Conservation (phyloP, 2,329 filamentous ascomycete species). For the Aspergillus persii region DNA sequence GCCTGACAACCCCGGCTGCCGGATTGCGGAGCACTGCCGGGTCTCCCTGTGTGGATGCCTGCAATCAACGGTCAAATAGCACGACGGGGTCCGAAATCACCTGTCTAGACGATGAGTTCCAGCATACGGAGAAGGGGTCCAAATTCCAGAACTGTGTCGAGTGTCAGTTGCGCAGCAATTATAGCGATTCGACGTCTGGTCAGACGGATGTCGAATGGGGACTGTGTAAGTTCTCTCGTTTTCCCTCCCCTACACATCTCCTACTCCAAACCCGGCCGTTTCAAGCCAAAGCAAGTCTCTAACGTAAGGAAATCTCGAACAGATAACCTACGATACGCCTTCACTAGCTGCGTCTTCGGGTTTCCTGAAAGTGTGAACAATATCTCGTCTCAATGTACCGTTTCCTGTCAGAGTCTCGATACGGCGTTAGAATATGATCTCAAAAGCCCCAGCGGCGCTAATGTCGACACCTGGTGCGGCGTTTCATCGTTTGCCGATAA, state of each 20-base stretch:
- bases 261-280: neutral
- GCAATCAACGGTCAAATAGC: conserved; percentile 30
- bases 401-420: conserved; percentile 38
- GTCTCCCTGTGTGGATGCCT: conserved; percentile 40
- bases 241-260: neutral
- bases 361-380: conserved; percentile 35
- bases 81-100: conserved; percentile 43
- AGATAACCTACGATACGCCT: conserved; percentile 48
- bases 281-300: neutral
- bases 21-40: conserved; percentile 32
- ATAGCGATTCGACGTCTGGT: conserved; percentile 29
- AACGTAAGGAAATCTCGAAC: conserved; percentile 3
- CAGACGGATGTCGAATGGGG: conserved; percentile 47
- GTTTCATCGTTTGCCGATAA: conserved; percentile 40
- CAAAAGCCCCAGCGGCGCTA: conserved; percentile 25
- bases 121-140: conserved; percentile 30
- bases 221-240: conserved; percentile 39
- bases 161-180: conserved; percentile 43
- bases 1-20: conserved; percentile 21
- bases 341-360: conserved; percentile 45
- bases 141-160: conserved; percentile 41
- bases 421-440: conserved; percentile 33
- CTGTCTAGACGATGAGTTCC: conserved; percentile 41
- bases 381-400: conserved; percentile 45
- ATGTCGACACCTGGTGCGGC: conserved; percentile 39